Conservation (phyloP, 345 rosid genomes). For the Moricandia arvensis region DNA sequence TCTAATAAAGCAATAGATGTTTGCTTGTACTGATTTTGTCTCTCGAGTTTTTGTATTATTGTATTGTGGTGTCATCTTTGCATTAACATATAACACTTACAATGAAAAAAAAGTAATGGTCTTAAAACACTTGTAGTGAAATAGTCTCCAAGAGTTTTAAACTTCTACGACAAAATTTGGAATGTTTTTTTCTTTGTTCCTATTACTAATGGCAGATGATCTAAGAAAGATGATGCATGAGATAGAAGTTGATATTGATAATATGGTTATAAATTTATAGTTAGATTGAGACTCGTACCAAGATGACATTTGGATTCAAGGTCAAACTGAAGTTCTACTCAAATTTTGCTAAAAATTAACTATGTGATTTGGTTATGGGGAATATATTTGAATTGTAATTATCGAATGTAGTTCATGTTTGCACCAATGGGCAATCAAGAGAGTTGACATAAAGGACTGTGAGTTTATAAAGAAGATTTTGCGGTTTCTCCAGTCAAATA, state of each 20-base stretch:
- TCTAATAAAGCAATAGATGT: no score
- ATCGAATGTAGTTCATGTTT: background rate
- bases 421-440: background rate
- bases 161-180: background rate
- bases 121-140: background rate
- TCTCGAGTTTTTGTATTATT: no score
- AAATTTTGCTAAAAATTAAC: background rate
- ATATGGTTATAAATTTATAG: background rate
- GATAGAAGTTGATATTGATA: conserved; percentile 28
- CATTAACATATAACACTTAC: no score
- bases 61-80: no score
- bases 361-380: background rate
- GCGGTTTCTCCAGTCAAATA: background rate
- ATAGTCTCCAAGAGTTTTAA: background rate
- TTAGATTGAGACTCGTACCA: background rate
- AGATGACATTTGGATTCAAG: background rate
- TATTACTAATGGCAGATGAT: background rate
- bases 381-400: background rate
- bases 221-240: background rate
- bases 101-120: no score
- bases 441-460: background rate
- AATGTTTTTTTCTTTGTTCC: background rate
- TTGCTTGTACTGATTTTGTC: no score
- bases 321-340: background rate
- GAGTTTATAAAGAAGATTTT: background rate